These are phyloP conservation scores for Flaveria trinervia DNA, from an alignment of 129 eudicot species.

Conservation along the genomic window DNA sequence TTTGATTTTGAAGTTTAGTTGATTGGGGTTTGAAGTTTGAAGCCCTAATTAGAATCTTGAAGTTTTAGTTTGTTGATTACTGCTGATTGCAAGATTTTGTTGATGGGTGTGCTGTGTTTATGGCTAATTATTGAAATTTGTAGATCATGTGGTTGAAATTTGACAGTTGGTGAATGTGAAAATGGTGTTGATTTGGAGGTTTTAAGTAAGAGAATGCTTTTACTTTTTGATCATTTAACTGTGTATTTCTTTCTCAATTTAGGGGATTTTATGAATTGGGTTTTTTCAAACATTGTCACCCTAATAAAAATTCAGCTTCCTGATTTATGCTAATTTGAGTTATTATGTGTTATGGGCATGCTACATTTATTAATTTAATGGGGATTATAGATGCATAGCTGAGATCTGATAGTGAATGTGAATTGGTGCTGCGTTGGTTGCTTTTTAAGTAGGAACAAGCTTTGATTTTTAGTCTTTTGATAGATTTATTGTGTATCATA, in stretches of 20 bases:
- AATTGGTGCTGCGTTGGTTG: constrained; percentile 11
- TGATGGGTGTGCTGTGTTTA: constrained; percentile 14
- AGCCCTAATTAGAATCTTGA: constrained; percentile 25
- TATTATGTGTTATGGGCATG: neutral
- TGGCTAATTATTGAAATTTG: constrained; percentile 3
- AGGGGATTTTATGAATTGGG: neutral
- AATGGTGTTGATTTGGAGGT: constrained; percentile 16
- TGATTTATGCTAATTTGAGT: neutral
- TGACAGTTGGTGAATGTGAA: constrained; percentile 1
- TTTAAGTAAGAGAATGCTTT: neutral
- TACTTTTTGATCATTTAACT: neutral
- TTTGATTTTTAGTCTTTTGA: neutral
- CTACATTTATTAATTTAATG: neutral
- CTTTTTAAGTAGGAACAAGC: constrained; percentile 1
- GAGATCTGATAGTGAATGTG: constrained; percentile 17
- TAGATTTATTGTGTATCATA: neutral
- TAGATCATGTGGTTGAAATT: constrained; percentile 26
- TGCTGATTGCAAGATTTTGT: constrained; percentile 17
- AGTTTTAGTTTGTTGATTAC: constrained; percentile 14
- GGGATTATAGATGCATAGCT: neutral
- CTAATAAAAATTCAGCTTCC: constrained; percentile 11
- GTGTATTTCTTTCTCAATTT: neutral
- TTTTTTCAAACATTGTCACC: constrained; percentile 5
- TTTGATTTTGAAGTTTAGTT: constrained; percentile 6
- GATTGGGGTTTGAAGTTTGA: constrained; percentile 21